Conservation (phyloP, 768 basidiomycete species). For the Tubosaeta sp. region DNA sequence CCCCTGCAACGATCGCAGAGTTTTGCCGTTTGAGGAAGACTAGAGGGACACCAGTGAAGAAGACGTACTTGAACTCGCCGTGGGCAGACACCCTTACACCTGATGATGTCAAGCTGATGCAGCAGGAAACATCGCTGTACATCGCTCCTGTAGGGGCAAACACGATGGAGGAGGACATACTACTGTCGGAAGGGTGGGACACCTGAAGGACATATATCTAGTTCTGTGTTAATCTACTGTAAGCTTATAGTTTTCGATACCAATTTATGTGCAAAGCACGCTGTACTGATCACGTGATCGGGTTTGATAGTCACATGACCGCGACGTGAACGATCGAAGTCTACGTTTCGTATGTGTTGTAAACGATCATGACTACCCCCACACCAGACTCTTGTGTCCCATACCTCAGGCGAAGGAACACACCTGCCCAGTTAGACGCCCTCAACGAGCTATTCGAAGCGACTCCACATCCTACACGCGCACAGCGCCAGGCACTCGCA, state of each 20-base stretch:
- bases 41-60: conserved; percentile 44
- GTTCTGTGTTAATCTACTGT: conserved; percentile 4
- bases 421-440: conserved; percentile 31
- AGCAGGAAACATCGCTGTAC: conserved; percentile 27
- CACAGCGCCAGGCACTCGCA: conserved; percentile 39
- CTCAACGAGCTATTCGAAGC: conserved; percentile 34
- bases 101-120: conserved; percentile 22
- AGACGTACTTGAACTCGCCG: conserved; percentile 42
- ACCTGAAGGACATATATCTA: conserved; percentile 8
- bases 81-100: conserved; percentile 20
- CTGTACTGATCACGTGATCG: conserved; percentile 14
- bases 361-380: conserved; percentile 4
- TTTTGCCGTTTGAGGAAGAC: conserved; percentile 36
- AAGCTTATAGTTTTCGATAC: neutral
- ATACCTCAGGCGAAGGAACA: conserved; percentile 29
- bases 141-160: conserved; percentile 34
- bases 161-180: conserved; percentile 43
- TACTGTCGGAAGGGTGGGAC: conserved; percentile 24
- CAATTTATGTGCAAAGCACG: neutral
- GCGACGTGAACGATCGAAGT: conserved; percentile 18
- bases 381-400: conserved; percentile 17
- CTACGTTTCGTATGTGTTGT: neutral
- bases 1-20: conserved; percentile 28
- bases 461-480: conserved; percentile 39
- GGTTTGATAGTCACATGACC: conserved; percentile 22